Percentiles rank a stretch among this genome's conserved stretches.
These are phyloP conservation scores for Scheffersomyces ergatensis DNA, from an alignment of 805 yeast genomes.

Conservation along the genomic window DNA sequence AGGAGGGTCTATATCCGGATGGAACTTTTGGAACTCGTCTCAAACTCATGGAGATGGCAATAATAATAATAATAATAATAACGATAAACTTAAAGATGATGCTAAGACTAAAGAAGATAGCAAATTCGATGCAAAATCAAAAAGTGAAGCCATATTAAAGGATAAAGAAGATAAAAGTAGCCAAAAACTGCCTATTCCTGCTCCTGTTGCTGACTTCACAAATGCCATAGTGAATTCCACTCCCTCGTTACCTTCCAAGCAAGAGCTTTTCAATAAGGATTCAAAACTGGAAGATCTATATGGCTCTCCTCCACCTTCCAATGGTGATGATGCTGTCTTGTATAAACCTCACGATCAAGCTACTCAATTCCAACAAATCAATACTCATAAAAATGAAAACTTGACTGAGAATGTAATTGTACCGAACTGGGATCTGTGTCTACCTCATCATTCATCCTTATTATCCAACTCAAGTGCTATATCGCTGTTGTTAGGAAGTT, in stretches of 20 bases:
- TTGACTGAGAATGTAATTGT: constrained; percentile 38
- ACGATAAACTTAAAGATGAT: constrained; percentile 2
- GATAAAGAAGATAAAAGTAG: constrained; percentile 8
- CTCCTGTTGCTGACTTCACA: constrained; percentile 9
- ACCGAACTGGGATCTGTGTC: constrained; percentile 40
- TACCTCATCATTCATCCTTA: constrained; percentile 24
- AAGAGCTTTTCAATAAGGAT: constrained; percentile 9
- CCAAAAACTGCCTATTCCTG: no score
- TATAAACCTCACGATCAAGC: constrained; percentile 43
- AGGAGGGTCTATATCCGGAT: constrained; percentile 32
- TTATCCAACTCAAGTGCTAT: constrained; percentile 4
- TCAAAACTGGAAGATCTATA: constrained; percentile 1
- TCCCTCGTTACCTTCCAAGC: constrained; percentile 22
- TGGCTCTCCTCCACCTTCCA: background rate
- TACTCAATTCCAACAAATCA: constrained; percentile 37
- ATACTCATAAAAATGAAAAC: constrained; percentile 45
- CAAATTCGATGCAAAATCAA: background rate
- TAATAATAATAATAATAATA: constrained; percentile 1
- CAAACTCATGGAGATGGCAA: constrained; percentile 2
- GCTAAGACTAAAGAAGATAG: constrained; percentile 6
- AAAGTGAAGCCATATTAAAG: constrained; percentile 7
- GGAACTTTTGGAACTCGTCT: constrained; percentile 32
- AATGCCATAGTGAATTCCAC: constrained; percentile 33
- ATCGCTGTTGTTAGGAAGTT: constrained; percentile 21
- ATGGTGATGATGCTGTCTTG: constrained; percentile 40